A percentile compares a stretch with the other conserved stretches of the same genome.
Conservation (phyloP, 768 basidiomycete species). For the Phallus indusiatus region DNA sequence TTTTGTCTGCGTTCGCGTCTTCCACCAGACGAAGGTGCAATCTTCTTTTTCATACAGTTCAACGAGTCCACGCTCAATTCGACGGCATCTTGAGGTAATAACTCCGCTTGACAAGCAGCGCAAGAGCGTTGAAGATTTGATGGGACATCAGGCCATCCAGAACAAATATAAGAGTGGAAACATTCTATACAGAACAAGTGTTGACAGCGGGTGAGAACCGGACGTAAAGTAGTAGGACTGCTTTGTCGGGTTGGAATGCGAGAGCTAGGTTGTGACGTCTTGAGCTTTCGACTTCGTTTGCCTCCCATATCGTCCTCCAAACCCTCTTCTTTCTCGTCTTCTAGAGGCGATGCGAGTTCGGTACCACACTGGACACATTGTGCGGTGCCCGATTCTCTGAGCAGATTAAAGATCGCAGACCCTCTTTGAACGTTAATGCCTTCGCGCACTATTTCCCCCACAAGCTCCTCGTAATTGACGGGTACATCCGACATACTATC, state of each 20-base stretch:
- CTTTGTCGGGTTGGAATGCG: constrained; percentile 66
- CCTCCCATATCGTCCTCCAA: constrained; percentile 43
- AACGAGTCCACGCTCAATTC: constrained; percentile 62
- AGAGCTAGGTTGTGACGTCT: constrained; percentile 35
- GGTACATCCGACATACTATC: constrained; percentile 36
- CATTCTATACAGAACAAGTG: constrained; percentile 88
- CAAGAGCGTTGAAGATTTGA: constrained; percentile 55
- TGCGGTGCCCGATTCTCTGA: constrained; percentile 79
- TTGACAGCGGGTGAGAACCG: constrained; percentile 84
- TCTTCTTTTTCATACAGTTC: constrained; percentile 53
- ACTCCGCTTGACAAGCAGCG: constrained; percentile 63
- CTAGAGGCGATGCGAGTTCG: constrained; percentile 54
- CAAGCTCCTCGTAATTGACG: constrained; percentile 69
- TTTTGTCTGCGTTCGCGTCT: constrained; percentile 63
- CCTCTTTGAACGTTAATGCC: constrained; percentile 73
- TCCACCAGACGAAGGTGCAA: constrained; percentile 14
- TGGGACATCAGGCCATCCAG: constrained; percentile 69
- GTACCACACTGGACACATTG: constrained; percentile 83
- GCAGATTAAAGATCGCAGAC: constrained; percentile 69
- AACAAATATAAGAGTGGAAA: constrained; percentile 69
- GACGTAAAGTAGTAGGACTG: constrained; percentile 54
- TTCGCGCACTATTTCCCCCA: constrained; percentile 62
- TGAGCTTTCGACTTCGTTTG: constrained; percentile 38
- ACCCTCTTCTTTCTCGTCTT: constrained; percentile 33
- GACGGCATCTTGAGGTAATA: constrained; percentile 66